phyloP scores from a whole-genome alignment of 23 red algal genomes.

The Agarophyton chilense region DNA sequence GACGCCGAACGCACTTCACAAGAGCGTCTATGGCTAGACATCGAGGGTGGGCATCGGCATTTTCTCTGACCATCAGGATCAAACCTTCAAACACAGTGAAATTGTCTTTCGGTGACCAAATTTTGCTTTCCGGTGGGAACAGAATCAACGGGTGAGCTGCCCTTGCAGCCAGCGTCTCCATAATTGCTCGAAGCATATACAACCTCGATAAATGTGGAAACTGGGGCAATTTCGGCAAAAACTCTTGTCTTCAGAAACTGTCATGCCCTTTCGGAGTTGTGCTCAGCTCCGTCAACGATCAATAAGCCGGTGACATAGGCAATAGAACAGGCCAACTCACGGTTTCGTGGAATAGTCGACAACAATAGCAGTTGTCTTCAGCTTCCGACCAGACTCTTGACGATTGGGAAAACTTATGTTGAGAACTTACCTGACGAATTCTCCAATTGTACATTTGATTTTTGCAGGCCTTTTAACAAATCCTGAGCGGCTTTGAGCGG shows the following conservation, averaged over 20 bases:
- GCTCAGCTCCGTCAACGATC: background rate
- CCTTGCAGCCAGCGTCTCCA: constrained; percentile 42
- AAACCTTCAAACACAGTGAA: constrained; percentile 36
- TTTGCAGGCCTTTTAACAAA: constrained; percentile 3
- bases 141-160: constrained; percentile 8
- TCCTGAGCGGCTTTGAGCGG: constrained; percentile 50
- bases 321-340: constrained; percentile 39
- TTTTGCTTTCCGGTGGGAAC: constrained; percentile 11
- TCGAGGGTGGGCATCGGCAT: constrained; percentile 31
- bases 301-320: constrained; percentile 34
- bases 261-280: background rate
- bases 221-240: background rate
- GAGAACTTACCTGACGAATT: background rate
- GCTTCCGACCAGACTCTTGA: constrained; percentile 16
- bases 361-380: constrained; percentile 13
- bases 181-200: constrained; percentile 45
- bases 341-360: constrained; percentile 37
- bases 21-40: constrained; percentile 46
- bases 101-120: background rate
- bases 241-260: constrained; percentile 10
- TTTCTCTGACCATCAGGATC: background rate
- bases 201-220: constrained; percentile 51
- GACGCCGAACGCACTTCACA: constrained; percentile 28
- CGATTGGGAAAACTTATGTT: background rate
- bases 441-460: background rate